These are phyloP conservation scores for Huntiella savannae DNA, from an alignment of 2,329 filamentous ascomycete species.

Conservation along the genomic window DNA sequence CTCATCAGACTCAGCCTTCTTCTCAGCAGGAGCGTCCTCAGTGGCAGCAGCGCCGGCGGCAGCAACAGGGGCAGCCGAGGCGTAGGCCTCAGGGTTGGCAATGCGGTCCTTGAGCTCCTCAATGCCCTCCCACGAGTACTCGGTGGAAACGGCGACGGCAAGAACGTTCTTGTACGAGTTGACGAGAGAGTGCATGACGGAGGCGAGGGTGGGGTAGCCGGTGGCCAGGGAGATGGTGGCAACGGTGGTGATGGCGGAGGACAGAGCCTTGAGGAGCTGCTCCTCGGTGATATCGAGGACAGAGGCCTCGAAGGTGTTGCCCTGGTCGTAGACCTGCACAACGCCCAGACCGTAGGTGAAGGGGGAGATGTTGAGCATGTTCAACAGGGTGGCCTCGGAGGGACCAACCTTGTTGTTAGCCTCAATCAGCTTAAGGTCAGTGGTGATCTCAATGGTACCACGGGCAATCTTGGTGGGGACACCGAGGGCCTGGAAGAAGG, in stretches of 20 bases:
- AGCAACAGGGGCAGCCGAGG: slow-evolving; percentile 56
- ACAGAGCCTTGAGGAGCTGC: slow-evolving; percentile 74
- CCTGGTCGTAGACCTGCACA: slow-evolving; percentile 89
- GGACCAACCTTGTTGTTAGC: slow-evolving; percentile 85
- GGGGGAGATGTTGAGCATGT: slow-evolving; percentile 99
- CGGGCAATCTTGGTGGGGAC: slow-evolving; percentile 99
- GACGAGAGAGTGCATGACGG: slow-evolving; percentile 87
- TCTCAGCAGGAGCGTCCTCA: slow-evolving; percentile 38
- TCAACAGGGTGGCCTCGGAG: slow-evolving; percentile 95
- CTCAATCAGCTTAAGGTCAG: slow-evolving; percentile 95
- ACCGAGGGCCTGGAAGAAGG: slow-evolving; percentile 99
- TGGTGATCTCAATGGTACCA: slow-evolving; percentile 99
- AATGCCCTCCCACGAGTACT: slow-evolving; percentile 88
- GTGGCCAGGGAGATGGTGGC: slow-evolving; percentile 77
- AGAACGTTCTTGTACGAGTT: slow-evolving; percentile 97
- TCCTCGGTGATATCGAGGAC: slow-evolving; percentile 91
- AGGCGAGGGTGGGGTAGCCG: slow-evolving; percentile 91
- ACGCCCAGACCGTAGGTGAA: slow-evolving; percentile 99
- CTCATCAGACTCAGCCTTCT: slow-evolving; percentile 50
- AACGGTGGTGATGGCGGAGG: slow-evolving; percentile 66
- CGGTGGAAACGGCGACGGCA: slow-evolving; percentile 74
- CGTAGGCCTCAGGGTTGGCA: slow-evolving; percentile 95
- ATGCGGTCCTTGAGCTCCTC: slow-evolving; percentile 98
- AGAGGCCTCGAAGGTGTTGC: slow-evolving; percentile 69
- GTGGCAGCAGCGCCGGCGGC: slow-evolving; percentile 32